Conservation (phyloP, 805 yeast species). For the Myxozyma vanderwaltii region DNA sequence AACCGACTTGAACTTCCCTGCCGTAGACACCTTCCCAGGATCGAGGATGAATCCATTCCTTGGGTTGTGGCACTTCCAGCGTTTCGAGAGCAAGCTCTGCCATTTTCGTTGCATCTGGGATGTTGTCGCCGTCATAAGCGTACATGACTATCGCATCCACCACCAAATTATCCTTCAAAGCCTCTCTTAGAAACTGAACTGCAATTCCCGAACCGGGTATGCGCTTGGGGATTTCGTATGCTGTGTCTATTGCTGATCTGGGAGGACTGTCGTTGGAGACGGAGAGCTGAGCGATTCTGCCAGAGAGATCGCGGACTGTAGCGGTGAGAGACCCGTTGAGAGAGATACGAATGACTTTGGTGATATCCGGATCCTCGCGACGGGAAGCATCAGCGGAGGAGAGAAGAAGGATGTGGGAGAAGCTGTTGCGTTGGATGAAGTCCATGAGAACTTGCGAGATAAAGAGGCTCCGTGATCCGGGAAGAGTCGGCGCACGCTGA, state of each 20-base stretch:
- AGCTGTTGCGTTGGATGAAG: constrained; percentile 48
- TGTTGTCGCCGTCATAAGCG: constrained; percentile 91
- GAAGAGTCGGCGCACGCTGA: constrained; percentile 82
- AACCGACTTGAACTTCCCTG: constrained; percentile 61
- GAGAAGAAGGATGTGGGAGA: constrained; percentile 55
- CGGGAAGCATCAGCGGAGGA: constrained; percentile 68
- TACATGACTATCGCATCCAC: constrained; percentile 54
- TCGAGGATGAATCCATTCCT: constrained; percentile 56
- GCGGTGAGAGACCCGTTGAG: not conserved
- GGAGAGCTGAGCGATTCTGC: constrained; percentile 13
- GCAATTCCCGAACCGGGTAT: constrained; percentile 44
- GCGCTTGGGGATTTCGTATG: constrained; percentile 19
- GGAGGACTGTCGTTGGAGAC: not conserved
- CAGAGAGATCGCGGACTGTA: constrained; percentile 3
- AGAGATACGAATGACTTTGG: constrained; percentile 2
- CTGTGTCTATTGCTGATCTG: not conserved
- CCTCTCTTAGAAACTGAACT: constrained; percentile 36
- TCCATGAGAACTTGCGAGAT: constrained; percentile 55
- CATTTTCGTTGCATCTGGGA: constrained; percentile 62
- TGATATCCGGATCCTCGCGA: constrained; percentile 28
- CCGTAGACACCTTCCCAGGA: constrained; percentile 92
- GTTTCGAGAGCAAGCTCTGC: constrained; percentile 46
- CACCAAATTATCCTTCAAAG: not conserved
- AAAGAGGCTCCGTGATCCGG: constrained; percentile 57
- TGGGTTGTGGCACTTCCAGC: constrained; percentile 34